phyloP scores from a whole-genome alignment of 2,329 filamentous ascomycete species.

The Hymenoscyphus scutula region DNA sequence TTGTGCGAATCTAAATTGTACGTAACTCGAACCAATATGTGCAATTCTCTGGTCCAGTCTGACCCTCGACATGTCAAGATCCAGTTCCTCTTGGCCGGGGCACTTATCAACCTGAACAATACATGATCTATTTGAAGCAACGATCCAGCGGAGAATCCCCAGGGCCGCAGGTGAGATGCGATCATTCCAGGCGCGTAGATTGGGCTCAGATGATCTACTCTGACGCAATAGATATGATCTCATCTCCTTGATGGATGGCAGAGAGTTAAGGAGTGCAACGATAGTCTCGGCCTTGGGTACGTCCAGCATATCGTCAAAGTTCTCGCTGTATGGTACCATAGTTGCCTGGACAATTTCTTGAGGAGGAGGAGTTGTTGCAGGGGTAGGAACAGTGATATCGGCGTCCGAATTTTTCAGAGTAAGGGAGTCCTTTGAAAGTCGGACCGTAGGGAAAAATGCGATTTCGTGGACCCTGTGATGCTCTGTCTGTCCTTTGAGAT shows the following conservation, averaged over 20 bases:
- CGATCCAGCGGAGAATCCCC: conserved; percentile 77
- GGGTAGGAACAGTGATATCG: conserved; percentile 18
- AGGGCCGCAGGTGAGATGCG: conserved; percentile 64
- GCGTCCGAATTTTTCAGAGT: conserved; percentile 8
- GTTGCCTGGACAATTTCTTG: conserved; percentile 28
- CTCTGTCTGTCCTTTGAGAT: conserved; percentile 17
- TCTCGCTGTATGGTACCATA: conserved; percentile 46
- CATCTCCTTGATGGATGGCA: conserved; percentile 63
- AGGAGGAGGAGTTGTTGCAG: conserved; percentile 24
- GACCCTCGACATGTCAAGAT: conserved; percentile 22
- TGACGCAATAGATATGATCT: conserved; percentile 44
- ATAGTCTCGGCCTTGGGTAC: conserved; percentile 48
- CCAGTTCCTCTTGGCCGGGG: conserved; percentile 28
- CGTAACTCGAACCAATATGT: conserved; percentile 60
- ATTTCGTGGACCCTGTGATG: conserved; percentile 32
- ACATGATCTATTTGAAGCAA: conserved; percentile 84
- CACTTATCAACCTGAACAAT: conserved; percentile 69
- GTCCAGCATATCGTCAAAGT: conserved; percentile 54
- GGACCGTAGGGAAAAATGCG: conserved; percentile 28
- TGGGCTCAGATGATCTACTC: conserved; percentile 29
- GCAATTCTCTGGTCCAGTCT: conserved; percentile 45
- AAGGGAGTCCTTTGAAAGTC: conserved; percentile 25
- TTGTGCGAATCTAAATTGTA: conserved; percentile 86
- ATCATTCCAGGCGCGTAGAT: conserved; percentile 51
- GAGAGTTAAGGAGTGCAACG: conserved; percentile 51